Evolutionary conservation across 23 red algal species (phyloP).

Genomic region (Gracilaria domingensis): DNA sequence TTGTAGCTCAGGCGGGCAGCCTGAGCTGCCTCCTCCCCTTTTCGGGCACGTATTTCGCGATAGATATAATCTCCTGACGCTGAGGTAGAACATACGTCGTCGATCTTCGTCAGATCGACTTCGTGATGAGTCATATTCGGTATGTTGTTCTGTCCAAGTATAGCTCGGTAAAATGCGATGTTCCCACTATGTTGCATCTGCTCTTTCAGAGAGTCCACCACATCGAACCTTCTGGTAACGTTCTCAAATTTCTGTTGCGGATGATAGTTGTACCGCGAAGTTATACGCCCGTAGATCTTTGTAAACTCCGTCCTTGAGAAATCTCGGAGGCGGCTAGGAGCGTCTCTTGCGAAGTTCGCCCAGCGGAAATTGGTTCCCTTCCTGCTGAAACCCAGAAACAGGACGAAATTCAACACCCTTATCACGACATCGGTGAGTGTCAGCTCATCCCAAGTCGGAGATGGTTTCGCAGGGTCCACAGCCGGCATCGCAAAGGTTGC

Average conservation of each 20-base stretch:
- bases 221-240: slow-evolving; percentile 23
- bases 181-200: slow-evolving; percentile 16
- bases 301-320: not conserved
- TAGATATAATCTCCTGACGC: slow-evolving; percentile 24
- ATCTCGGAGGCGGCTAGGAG: not conserved
- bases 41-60: not conserved
- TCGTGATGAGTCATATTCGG: not conserved
- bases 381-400: too few species aligned
- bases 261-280: slow-evolving; percentile 27
- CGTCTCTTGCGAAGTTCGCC: slow-evolving; percentile 14
- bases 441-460: too few species aligned
- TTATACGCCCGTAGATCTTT: slow-evolving; percentile 25
- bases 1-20: not conserved
- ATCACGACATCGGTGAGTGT: too few species aligned
- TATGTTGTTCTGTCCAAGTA: not conserved
- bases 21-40: slow-evolving; percentile 10
- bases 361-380: slow-evolving; percentile 11
- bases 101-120: not conserved
- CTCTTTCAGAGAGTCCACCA: not conserved
- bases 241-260: slow-evolving; percentile 6
- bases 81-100: not conserved
- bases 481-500: too few species aligned
- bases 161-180: slow-evolving; percentile 2
- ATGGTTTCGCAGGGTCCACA: too few species aligned
- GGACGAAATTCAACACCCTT: too few species aligned